phyloP scores from a whole-genome alignment of 768 basidiomycete species.

The Inosperma sp. region DNA sequence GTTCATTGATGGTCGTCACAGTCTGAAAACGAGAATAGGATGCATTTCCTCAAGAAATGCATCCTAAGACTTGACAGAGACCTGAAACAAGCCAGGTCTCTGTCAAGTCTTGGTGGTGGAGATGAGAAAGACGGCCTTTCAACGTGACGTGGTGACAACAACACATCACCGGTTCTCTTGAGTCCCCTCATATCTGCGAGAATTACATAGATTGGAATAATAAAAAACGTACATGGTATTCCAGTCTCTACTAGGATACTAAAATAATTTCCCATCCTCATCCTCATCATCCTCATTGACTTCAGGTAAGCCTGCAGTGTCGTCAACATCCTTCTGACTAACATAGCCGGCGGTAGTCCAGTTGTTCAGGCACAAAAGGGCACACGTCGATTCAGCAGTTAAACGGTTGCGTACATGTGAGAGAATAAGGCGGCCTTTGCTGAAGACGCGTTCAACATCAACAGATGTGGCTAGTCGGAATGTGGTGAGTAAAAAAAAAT shows the following conservation, averaged over 20 bases:
- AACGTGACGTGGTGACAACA: no score
- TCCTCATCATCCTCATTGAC: neutral
- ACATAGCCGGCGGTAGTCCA: constrained; percentile 12
- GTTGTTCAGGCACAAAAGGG: constrained; percentile 12
- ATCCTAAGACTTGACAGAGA: no score
- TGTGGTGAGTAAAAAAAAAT: neutral
- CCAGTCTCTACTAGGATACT: no score
- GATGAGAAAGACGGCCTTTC: no score
- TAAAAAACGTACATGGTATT: neutral
- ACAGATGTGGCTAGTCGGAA: constrained; percentile 17
- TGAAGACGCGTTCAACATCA: constrained; percentile 18
- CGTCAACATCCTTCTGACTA: constrained; percentile 8
- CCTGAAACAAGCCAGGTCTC: no score
- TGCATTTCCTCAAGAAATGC: no score
- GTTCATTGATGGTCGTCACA: no score
- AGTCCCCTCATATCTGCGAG: no score
- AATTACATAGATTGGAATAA: neutral
- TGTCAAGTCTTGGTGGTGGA: no score
- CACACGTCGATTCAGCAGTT: neutral
- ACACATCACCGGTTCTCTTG: no score
- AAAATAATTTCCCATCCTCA: neutral
- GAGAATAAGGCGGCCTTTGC: neutral
- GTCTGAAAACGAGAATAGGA: no score
- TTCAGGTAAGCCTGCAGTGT: constrained; percentile 1
- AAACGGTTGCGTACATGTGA: constrained; percentile 4